Base-by-base conservation (phyloP, 208 protist species). In the Sergeia podlipaevii region DNA sequence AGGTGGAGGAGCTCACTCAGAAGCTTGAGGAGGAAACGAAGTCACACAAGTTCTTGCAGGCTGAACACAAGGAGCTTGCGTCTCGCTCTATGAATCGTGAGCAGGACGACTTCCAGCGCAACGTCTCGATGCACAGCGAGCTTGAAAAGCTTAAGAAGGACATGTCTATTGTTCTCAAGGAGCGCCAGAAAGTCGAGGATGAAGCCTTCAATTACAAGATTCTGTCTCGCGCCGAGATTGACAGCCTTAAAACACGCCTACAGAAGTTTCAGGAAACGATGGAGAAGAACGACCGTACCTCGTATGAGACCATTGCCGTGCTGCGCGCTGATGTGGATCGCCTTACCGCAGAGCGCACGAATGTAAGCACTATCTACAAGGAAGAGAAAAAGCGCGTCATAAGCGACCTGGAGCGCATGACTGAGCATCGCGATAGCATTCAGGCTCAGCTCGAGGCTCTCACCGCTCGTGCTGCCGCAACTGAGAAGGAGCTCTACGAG, bases 101-200 rank as follows among this genome's bases (percentile, higher is more conserved):
- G 46, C 80, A 92, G 70, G 65, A 74, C n/a, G 78, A 87, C 67
- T 80, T 91, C 58, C 63, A 84, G 46, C 68, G 79, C 15, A 91
- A 85, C 49, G 65, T 78, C 6, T 43, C 62, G 5, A 72, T 95
- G 62, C 85, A 91, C 65, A 65, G 53, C 4, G 79, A 92, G 43
- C 62, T 91, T 34, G 72, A 85, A 34, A 77, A 90, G 52, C 60
- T 77, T 21, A 86, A 85, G 67, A 74, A 84, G 48, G 74, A 84
- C 47, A 53, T 86, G n/a, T 55, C 43, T 3, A 65, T 73, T 15
- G 48, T 73, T 13, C 53, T 61, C 21, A 71, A 79, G 37, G 84
- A 86, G 39, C 67, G 83, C 58, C 59, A 64, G 33, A 42, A 50
- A 0, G 56, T 63, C 5, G 60, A 80, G 6, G 74, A 91, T 18